Base-by-base conservation (phyloP, 305 asterid genomes). In the Andrographis paniculata region DNA sequence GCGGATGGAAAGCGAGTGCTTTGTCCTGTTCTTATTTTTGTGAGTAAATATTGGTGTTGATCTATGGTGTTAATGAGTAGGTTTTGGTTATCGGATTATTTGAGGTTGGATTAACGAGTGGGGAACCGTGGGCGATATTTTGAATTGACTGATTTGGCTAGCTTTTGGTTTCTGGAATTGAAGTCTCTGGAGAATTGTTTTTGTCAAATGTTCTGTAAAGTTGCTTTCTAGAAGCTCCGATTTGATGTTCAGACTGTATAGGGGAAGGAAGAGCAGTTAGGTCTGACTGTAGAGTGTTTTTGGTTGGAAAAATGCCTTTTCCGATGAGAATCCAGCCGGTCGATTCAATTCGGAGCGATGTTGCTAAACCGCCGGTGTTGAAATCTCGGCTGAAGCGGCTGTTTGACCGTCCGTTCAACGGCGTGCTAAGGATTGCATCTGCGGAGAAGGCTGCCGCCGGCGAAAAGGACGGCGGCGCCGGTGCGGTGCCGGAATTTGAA, bases 301-400 rank as follows among this genome's bases (percentile, higher is more conserved):
- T 5, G 18, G 19, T 11, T 19, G 30, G 7, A 14, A 59, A 59
- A 18, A 69, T 67, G 78, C 77, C 79, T 62, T 82, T 75, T 63
- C 83, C 82, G 68, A 79, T 78, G 93, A 83, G 83, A 71, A 63
- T 91, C 60, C 96, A 83, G 59, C 99, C 99, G 72, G 69, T 87
- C 61, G 89, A 79, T 52, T 73, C 79, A 59, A 68, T 72, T 76
- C 75, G 62, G 14, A 61, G 20, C 55, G 83, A 77, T 51, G 56
- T 31, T 48, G 66, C 58, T 0, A 59, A 70, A 52, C 73, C 73
- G 60, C 86, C 92, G 30, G 81, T 75, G 63, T 33, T 73, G 49
- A 86, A 76, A 50, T 91, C 95, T 11, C 67, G 96, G 52, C 65
- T 91, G 49, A 86, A 79, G 73, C 77, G 95, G 48, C 87, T 91